Evolutionary conservation across 768 basidiomycete genomes (phyloP).

Genomic region (Russula abietina): DNA sequence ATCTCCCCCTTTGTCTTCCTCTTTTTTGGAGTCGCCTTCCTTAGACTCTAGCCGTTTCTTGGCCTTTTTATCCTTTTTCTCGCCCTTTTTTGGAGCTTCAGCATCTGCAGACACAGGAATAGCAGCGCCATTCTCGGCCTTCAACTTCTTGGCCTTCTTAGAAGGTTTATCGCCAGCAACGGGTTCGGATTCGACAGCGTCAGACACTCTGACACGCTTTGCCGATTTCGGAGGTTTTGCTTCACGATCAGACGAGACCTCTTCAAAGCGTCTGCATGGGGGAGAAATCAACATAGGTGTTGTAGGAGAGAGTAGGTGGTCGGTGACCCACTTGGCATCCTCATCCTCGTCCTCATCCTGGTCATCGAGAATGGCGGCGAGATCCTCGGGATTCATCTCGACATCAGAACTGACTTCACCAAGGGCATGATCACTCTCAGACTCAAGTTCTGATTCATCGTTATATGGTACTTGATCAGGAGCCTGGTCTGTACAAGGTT

Average conservation of each 20-base stretch:
- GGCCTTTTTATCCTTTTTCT: slow-evolving; percentile 35
- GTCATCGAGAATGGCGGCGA: slow-evolving; percentile 45
- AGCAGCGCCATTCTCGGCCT: slow-evolving; percentile 49
- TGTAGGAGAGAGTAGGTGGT: background rate
- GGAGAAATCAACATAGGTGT: slow-evolving; percentile 3
- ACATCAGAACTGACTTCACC: slow-evolving; percentile 79
- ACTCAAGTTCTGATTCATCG: slow-evolving; percentile 49
- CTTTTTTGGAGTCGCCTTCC: slow-evolving; percentile 16
- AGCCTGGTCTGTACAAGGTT: slow-evolving; percentile 43
- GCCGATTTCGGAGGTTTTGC: slow-evolving; percentile 32
- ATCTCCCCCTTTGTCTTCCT: slow-evolving; percentile 21
- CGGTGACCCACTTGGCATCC: slow-evolving; percentile 38
- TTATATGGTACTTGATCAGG: slow-evolving; percentile 46
- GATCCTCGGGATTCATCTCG: slow-evolving; percentile 60
- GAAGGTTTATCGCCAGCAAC: slow-evolving; percentile 36
- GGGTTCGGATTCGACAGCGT: slow-evolving; percentile 41
- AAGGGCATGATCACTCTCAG: slow-evolving; percentile 58
- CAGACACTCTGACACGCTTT: slow-evolving; percentile 70
- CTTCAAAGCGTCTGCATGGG: slow-evolving; percentile 62
- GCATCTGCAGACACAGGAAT: slow-evolving; percentile 30
- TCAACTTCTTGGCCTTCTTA: slow-evolving; percentile 76
- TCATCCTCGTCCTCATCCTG: slow-evolving; percentile 27
- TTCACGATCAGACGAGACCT: slow-evolving; percentile 42
- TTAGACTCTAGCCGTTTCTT: slow-evolving; percentile 31
- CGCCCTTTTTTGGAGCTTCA: slow-evolving; percentile 31